Evolutionary conservation across 73 alveolate genomes (phyloP).

Genomic region (Effrenium voratum): DNA sequence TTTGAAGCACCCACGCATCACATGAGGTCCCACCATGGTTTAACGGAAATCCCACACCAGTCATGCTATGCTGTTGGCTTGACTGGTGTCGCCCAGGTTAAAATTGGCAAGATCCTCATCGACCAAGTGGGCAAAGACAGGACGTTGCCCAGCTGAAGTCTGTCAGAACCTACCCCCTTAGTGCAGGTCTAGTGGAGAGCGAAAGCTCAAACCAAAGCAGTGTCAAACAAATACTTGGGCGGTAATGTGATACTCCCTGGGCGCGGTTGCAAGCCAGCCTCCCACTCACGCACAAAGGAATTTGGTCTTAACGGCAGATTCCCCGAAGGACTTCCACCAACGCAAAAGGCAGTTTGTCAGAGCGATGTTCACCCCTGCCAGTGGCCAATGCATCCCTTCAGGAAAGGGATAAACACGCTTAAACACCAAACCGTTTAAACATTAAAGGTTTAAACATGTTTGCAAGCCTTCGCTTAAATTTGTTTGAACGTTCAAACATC

Average conservation of each 20-base stretch:
- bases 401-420: too few relatives aligned
- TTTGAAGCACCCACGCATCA: background rate
- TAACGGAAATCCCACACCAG: background rate
- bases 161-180: too few relatives aligned
- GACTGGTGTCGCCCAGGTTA: background rate
- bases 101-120: constrained; percentile 83
- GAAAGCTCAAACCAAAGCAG: background rate
- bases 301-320: background rate
- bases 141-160: background rate
- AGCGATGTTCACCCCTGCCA: too few relatives aligned
- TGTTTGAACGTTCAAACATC: too few relatives aligned
- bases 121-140: constrained; percentile 50
- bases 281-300: background rate
- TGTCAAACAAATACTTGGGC: background rate
- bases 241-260: background rate
- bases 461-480: too few relatives aligned
- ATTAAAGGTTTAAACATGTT: too few relatives aligned
- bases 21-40: background rate
- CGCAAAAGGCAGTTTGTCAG: too few relatives aligned
- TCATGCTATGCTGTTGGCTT: background rate
- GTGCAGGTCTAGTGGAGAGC: too few relatives aligned
- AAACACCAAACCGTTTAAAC: too few relatives aligned
- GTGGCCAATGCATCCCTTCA: too few relatives aligned
- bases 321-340: background rate
- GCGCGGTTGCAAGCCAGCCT: background rate